These are phyloP conservation scores for Lentinus polychrous DNA, from an alignment of 1,284 basidiomycete genomes.

Conservation along the genomic window DNA sequence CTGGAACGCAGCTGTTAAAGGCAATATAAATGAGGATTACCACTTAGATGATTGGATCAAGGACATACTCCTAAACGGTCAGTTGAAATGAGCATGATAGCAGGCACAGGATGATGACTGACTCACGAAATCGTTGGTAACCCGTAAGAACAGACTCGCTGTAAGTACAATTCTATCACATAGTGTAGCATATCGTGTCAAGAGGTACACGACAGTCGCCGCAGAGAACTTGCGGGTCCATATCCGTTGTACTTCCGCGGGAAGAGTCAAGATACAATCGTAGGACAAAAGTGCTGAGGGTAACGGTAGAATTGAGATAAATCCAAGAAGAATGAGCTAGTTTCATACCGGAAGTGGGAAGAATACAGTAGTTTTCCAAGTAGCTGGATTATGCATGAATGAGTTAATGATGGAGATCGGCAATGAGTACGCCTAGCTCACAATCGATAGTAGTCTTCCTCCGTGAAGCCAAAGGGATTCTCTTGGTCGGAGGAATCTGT, in stretches of 20 bases:
- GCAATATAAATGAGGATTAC: not conserved
- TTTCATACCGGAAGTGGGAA: conserved; percentile 6
- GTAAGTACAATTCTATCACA: conserved; percentile 12
- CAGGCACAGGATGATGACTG: not conserved
- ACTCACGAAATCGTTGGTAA: conserved; percentile 9
- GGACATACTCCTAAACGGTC: too few relatives aligned
- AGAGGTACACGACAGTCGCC: conserved; percentile 14
- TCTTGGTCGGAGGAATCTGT: too few relatives aligned
- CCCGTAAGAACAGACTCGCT: conserved; percentile 11
- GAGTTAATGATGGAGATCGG: too few relatives aligned
- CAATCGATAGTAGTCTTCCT: not conserved
- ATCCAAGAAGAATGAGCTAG: not conserved
- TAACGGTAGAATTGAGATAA: not conserved
- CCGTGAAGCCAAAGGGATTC: too few relatives aligned
- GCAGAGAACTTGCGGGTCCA: conserved; percentile 14
- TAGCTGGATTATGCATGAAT: not conserved
- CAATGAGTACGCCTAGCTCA: not conserved
- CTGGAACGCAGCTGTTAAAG: conserved; percentile 12
- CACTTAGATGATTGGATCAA: not conserved
- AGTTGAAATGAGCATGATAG: not conserved
- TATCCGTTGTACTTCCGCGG: conserved; percentile 16
- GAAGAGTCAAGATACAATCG: conserved; percentile 13
- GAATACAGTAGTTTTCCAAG: conserved; percentile 8
- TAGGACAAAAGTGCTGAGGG: conserved; percentile 12
- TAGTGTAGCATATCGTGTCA: conserved; percentile 14